These are phyloP conservation scores for Marasmius sp. DNA, from an alignment of 1,284 basidiomycete species.

Conservation along the genomic window DNA sequence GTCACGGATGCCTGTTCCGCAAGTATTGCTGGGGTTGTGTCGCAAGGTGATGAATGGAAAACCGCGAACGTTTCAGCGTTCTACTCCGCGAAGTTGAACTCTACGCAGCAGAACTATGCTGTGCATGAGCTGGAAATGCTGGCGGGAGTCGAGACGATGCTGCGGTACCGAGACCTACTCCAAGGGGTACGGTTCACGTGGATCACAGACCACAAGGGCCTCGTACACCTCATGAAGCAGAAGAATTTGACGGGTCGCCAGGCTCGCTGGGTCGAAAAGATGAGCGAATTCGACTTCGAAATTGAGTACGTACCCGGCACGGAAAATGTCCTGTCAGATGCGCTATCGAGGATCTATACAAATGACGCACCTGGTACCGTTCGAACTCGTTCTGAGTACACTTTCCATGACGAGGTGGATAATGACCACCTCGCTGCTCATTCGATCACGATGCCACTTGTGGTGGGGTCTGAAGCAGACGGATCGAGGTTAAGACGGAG, in stretches of 20 bases:
- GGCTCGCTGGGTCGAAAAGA: conserved; percentile 5
- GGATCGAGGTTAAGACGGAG: too few species aligned
- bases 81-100: conserved; percentile 29
- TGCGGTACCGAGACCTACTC: conserved; percentile 21
- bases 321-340: conserved; percentile 14
- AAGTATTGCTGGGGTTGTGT: conserved; percentile 19
- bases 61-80: conserved; percentile 20
- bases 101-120: conserved; percentile 16
- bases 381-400: conserved; percentile 10
- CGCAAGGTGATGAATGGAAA: conserved; percentile 21
- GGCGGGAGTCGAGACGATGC: conserved; percentile 26
- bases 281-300: conserved; percentile 16
- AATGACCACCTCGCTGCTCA: not conserved
- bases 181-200: conserved; percentile 24
- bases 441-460: not conserved
- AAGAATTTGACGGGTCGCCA: conserved; percentile 8
- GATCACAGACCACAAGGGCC: conserved; percentile 30
- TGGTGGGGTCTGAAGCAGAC: not conserved
- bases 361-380: conserved; percentile 19
- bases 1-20: conserved; percentile 22
- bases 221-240: conserved; percentile 26
- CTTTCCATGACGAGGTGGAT: not conserved
- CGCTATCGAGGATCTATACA: conserved; percentile 21
- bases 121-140: conserved; percentile 29
- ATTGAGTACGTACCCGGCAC: conserved; percentile 5